Evolutionary conservation across 805 yeast species (phyloP), one percentile per base, ranked within the genome.

Genomic region (Cyberlindnera sargentensis): DNA sequence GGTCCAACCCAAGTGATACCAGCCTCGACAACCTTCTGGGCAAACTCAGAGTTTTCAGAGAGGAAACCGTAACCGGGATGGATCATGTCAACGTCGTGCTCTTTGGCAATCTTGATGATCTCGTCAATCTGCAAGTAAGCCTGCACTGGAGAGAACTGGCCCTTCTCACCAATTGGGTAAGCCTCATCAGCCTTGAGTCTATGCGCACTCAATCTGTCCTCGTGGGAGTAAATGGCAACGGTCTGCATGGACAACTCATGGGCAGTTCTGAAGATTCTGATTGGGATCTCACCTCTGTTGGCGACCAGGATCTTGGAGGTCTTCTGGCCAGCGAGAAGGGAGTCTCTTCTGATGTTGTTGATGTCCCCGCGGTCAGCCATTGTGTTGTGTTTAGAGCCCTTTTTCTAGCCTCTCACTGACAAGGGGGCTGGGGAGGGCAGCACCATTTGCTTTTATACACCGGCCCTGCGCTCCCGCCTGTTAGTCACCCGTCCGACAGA

Each of bases 1-100:
- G 99, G 99, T 26, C 99, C 99, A 52, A 91, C 78, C 98, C 99
- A 91, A 42, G 86, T 86, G 60, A 91, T 84, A 34, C 97, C 98
- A 45, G 80, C 81, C 57, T 78, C 91, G 55, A 79, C 91, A 42
- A 91, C 96, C 66, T 89, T 91, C 51, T 78, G 73, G 40, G 99
- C 99, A 63, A 91, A 86, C 61, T 87, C 95, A 24, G 96, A 77
- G 72, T 90, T 90, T 69, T 90, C 96, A 26, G 91, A 82, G 42
- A 87, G 68, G 68, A 87, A 87, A 24, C 96, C 96, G 63, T 88
- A 88, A 58, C 96, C 96, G 8, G 95, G 95, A 61, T 87, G 95
- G 60, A 87, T 84, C 85, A 87, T 85, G 63, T 84, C 78, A 36
- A 85, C 96, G 11, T 72, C 68, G 58, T 84, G 89, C 49, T 74